These are phyloP conservation scores for Sporothrix protearum DNA, from an alignment of 2,329 filamentous ascomycete species.

Conservation along the genomic window DNA sequence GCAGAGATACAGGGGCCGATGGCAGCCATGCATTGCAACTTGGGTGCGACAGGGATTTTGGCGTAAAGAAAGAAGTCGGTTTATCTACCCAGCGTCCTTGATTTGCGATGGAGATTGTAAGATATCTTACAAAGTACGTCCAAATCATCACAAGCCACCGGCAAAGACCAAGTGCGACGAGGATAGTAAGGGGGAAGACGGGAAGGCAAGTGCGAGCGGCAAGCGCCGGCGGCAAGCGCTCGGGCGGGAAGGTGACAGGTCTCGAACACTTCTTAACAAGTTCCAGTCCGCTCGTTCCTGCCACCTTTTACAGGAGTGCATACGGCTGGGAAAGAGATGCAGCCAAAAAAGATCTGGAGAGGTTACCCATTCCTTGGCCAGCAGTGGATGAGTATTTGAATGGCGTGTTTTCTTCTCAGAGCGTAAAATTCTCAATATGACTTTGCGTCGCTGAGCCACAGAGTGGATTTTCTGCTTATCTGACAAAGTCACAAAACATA, in stretches of 20 bases:
- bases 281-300: neutral
- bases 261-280: neutral
- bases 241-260: neutral
- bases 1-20: neutral
- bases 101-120: neutral
- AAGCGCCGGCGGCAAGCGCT: constrained; percentile 6
- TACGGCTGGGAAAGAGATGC: neutral
- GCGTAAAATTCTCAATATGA: neutral
- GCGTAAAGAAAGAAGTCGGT: neutral
- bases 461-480: no score
- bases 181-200: neutral
- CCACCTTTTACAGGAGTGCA: neutral
- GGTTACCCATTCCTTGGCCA: neutral
- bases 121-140: no score
- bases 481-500: no score
- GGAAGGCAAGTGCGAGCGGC: neutral
- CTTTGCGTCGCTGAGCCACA: neutral
- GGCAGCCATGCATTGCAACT: neutral
- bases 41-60: constrained; percentile 7
- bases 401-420: neutral
- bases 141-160: neutral
- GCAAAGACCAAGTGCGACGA: neutral
- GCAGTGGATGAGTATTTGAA: neutral
- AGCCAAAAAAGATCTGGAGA: neutral
- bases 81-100: neutral